phyloP scores from a whole-genome alignment of 768 basidiomycete genomes.

The Vishniacozyma victoriae region DNA sequence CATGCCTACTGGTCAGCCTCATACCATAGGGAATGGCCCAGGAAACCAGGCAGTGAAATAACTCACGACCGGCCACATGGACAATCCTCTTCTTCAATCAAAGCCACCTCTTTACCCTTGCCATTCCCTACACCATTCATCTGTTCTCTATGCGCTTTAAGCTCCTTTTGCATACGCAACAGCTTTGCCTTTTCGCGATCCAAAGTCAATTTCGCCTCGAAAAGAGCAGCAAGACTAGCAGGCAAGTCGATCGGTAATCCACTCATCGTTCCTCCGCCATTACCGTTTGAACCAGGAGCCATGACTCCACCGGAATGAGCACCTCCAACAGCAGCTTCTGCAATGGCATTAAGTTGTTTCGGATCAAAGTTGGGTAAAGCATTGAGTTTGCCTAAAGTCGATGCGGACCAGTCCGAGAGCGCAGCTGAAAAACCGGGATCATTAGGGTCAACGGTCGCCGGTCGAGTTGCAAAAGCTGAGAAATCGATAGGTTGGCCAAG shows the following conservation, averaged over 20 bases:
- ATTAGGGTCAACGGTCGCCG: conserved; percentile 8
- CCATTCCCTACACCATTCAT: conserved; percentile 12
- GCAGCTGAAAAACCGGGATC: conserved; percentile 20
- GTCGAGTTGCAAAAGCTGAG: conserved; percentile 9
- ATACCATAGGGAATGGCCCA: too few species aligned
- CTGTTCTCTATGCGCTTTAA: conserved; percentile 31
- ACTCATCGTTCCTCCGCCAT: not conserved
- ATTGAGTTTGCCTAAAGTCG: conserved; percentile 24
- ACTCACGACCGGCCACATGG: conserved; percentile 29
- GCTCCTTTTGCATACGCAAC: conserved; percentile 40
- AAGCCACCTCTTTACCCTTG: conserved; percentile 12
- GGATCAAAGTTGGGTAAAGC: conserved; percentile 31
- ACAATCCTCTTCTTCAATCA: conserved; percentile 24
- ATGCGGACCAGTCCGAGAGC: conserved; percentile 30
- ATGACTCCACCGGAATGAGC: conserved; percentile 15
- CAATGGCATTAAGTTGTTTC: conserved; percentile 27
- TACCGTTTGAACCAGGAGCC: not conserved
- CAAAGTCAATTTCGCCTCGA: conserved; percentile 41
- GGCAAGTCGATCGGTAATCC: conserved; percentile 32
- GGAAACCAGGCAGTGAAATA: not conserved
- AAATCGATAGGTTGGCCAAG: conserved; percentile 5
- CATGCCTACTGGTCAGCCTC: not conserved
- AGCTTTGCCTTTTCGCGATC: conserved; percentile 44
- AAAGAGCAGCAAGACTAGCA: conserved; percentile 40
- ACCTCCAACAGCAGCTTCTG: conserved; percentile 28